These are phyloP conservation scores for Talaromyces sp. DNA, from an alignment of 2,329 filamentous ascomycete genomes.

Conservation along the genomic window DNA sequence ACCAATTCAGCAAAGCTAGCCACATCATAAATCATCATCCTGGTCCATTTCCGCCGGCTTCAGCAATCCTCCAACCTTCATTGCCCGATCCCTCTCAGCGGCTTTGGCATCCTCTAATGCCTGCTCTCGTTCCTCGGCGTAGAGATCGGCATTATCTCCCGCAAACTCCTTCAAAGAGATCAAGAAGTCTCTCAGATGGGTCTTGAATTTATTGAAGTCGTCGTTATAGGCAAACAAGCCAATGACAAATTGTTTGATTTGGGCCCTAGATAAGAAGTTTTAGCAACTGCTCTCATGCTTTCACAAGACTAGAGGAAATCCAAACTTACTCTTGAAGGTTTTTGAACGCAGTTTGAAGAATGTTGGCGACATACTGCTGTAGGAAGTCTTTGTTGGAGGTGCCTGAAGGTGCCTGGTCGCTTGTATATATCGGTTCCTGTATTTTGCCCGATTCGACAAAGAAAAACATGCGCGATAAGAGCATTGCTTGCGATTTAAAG, in stretches of 20 bases:
- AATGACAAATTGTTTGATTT: conserved; percentile 87
- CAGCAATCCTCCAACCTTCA: conserved; percentile 90
- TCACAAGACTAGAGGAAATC: neutral
- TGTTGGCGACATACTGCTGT: conserved; percentile 74
- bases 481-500: conserved; percentile 94
- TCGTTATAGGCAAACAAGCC: conserved; percentile 83
- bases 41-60: conserved; percentile 96
- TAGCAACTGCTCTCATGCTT: neutral
- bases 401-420: conserved; percentile 74
- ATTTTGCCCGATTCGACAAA: conserved; percentile 89
- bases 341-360: conserved; percentile 84
- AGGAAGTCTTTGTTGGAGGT: conserved; percentile 90
- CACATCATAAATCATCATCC: conserved; percentile 77
- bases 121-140: conserved; percentile 89
- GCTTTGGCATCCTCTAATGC: conserved; percentile 78
- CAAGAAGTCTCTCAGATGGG: conserved; percentile 91
- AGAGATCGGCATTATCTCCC: conserved; percentile 91
- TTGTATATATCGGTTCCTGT: conserved; percentile 80
- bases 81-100: conserved; percentile 82
- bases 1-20: conserved; percentile 29
- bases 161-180: conserved; percentile 96
- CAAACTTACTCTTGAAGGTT: conserved; percentile 78
- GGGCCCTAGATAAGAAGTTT: conserved; percentile 49
- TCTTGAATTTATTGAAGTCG: conserved; percentile 89
- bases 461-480: conserved; percentile 93